phyloP scores from a whole-genome alignment of 768 basidiomycete species.

The Trametes meyenii region DNA sequence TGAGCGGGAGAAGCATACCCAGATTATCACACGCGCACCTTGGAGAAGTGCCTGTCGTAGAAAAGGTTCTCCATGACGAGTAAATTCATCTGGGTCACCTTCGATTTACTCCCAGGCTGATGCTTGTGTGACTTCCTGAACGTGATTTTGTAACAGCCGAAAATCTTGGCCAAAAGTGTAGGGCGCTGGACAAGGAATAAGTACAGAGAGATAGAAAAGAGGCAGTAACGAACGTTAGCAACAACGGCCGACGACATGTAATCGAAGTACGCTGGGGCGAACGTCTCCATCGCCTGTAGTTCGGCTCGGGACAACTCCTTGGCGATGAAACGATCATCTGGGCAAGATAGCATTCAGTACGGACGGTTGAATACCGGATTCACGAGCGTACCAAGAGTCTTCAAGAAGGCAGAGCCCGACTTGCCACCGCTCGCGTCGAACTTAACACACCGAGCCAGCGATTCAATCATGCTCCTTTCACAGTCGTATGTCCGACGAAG shows the following conservation, averaged over 20 bases:
- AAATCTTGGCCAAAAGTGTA: slow-evolving; percentile 93
- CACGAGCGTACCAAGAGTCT: slow-evolving; percentile 74
- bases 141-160: slow-evolving; percentile 94
- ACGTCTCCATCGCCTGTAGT: slow-evolving; percentile 92
- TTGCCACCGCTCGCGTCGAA: slow-evolving; percentile 97
- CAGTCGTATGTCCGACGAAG: slow-evolving; percentile 91
- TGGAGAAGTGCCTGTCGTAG: slow-evolving; percentile 88
- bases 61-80: slow-evolving; percentile 98
- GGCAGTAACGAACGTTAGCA: slow-evolving; percentile 61
- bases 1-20: slow-evolving; percentile 3
- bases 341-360: background rate
- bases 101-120: slow-evolving; percentile 62
- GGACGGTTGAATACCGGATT: slow-evolving; percentile 2
- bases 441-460: slow-evolving; percentile 89
- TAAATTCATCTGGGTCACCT: slow-evolving; percentile 90
- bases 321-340: slow-evolving; percentile 98
- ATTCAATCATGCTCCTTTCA: slow-evolving; percentile 92
- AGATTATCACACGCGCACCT: slow-evolving; percentile 47
- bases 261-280: slow-evolving; percentile 96
- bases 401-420: slow-evolving; percentile 95
- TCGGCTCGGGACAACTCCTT: slow-evolving; percentile 93
- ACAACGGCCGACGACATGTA: slow-evolving; percentile 96
- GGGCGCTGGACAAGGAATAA: slow-evolving; percentile 62
- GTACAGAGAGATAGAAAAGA: background rate
- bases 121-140: slow-evolving; percentile 83